phyloP scores from a whole-genome alignment of 2,329 filamentous ascomycete genomes.

The Colletotrichum musae region DNA sequence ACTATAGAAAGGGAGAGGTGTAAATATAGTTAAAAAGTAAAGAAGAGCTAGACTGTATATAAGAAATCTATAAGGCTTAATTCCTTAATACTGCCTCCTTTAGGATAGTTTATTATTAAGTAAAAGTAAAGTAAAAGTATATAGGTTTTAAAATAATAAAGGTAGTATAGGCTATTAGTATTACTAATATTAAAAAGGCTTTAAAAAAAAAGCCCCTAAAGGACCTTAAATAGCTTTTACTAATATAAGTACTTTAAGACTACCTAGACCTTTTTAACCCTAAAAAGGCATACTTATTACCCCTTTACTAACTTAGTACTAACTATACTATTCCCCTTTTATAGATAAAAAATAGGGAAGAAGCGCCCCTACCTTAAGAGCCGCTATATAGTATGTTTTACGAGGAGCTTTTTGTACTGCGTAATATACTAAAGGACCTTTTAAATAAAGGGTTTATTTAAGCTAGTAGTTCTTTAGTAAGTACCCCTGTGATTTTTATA shows the following conservation, averaged over 20 bases:
- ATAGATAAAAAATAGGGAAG: slow-evolving; percentile 33
- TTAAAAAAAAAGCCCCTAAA: neutral
- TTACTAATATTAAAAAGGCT: neutral
- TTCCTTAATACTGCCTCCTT: slow-evolving; percentile 28
- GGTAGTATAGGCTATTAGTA: slow-evolving; percentile 35
- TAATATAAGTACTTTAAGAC: neutral
- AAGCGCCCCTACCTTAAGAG: neutral
- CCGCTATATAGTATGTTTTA: neutral
- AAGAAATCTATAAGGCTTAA: slow-evolving; percentile 13
- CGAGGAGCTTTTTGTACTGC: neutral
- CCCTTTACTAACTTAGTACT: neutral
- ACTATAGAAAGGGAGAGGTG: neutral
- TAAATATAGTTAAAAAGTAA: neutral
- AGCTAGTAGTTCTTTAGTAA: neutral
- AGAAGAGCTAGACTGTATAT: neutral
- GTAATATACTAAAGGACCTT: neutral
- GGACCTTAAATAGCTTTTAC: neutral
- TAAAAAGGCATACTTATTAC: neutral
- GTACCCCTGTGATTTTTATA: neutral
- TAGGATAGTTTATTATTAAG: slow-evolving; percentile 45
- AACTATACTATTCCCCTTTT: neutral
- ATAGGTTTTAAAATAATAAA: slow-evolving; percentile 37
- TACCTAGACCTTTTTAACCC: neutral
- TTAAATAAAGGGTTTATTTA: slow-evolving; percentile 35
- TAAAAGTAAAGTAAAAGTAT: slow-evolving; percentile 46